A percentile compares a stretch with the other conserved stretches of the same genome.
Conservation (phyloP, 345 rosid species). For the Pseudoturritis turrita region DNA sequence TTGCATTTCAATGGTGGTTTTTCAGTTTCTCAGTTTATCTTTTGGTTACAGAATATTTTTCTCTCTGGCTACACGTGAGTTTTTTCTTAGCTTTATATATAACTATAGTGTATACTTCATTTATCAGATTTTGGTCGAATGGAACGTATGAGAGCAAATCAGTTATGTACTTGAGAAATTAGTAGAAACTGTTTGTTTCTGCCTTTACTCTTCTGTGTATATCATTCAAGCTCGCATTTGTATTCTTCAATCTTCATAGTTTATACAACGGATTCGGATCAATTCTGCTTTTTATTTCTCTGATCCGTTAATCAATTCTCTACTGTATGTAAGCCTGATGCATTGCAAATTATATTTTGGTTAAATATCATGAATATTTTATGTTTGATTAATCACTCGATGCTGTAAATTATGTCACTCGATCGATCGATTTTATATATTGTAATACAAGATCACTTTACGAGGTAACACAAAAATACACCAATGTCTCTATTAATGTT, state of each 20-base stretch:
- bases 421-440: no score
- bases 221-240: neutral
- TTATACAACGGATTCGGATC: neutral
- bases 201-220: neutral
- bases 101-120: constrained; percentile 23
- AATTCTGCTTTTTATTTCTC: neutral
- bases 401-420: no score
- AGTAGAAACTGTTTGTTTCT: constrained; percentile 17
- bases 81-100: constrained; percentile 22
- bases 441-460: no score
- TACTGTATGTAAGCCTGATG: neutral
- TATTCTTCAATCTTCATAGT: neutral
- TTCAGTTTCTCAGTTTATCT: neutral
- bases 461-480: no score
- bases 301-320: neutral
- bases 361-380: no score
- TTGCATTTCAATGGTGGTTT: constrained; percentile 6
- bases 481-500: no score
- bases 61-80: neutral
- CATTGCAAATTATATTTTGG: neutral
- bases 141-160: constrained; percentile 14
- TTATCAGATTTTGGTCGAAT: constrained; percentile 24
- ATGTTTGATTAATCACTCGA: no score
- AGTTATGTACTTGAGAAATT: neutral
- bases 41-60: neutral